These are phyloP conservation scores for Ogataea glucozyma DNA, from an alignment of 805 yeast genomes.

Conservation along the genomic window DNA sequence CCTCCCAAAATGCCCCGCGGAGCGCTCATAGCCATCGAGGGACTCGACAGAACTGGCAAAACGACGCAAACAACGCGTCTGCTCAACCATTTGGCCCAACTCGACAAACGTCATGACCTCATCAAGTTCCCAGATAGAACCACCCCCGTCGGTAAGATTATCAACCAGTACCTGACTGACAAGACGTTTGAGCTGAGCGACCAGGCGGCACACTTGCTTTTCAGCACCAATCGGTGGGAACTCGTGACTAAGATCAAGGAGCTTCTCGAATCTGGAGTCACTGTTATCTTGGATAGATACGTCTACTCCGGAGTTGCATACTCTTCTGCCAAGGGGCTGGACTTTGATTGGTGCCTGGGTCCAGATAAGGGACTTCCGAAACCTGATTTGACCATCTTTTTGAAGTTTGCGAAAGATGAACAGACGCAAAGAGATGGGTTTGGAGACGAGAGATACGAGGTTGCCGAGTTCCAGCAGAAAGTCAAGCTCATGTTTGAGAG, in stretches of 20 bases:
- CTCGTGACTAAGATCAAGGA: constrained; percentile 46
- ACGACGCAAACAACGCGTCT: constrained; percentile 70
- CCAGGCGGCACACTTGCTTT: constrained; percentile 81
- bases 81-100: constrained; percentile 27
- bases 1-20: constrained; percentile 49
- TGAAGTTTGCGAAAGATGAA: constrained; percentile 56
- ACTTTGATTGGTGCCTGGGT: constrained; percentile 71
- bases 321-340: constrained; percentile 79
- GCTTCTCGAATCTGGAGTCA: constrained; percentile 51
- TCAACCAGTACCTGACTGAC: constrained; percentile 68
- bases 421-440: constrained; percentile 67
- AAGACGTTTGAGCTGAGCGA: constrained; percentile 56
- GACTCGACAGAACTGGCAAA: constrained; percentile 93
- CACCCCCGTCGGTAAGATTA: constrained; percentile 77
- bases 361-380: constrained; percentile 85
- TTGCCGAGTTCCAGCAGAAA: constrained; percentile 63
- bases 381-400: constrained; percentile 82
- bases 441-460: constrained; percentile 94
- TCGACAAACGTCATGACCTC: constrained; percentile 43
- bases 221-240: constrained; percentile 97
- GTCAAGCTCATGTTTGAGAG: constrained; percentile 63
- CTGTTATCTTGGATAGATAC: constrained; percentile 80
- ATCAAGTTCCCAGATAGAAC: constrained; percentile 87
- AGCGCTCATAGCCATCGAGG: constrained; percentile 78
- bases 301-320: constrained; percentile 93